Evolutionary conservation across 306 rosid species (phyloP), one percentile per base, ranked within the genome.

Genomic region (Cucurbita pepo): DNA sequence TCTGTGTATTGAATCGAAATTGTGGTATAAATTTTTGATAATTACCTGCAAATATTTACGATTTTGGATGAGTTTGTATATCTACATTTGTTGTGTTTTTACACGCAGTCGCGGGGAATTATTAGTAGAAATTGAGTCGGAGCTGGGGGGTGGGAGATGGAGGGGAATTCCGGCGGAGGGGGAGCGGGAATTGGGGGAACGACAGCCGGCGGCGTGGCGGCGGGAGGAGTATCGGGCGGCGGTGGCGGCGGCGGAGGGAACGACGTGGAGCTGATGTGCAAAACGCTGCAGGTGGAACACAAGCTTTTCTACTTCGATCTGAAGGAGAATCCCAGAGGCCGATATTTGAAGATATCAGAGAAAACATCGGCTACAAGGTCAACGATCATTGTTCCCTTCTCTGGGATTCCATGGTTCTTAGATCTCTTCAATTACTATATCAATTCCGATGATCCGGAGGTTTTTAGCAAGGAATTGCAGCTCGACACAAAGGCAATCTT

Each of bases 301-400:
- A 95, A 95, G 82, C 88, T 95, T 4, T 95, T 95, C 74, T 95
- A 95, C 96, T 95, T 95, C 84, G 99, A 95, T 87, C 97, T 95
- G 69, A 95, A 95, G 84, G 99, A 95, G 85, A 95, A 95, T 61
- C 99, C 97, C 71, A 93, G 99, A 9, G 99, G 99, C 21, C 95
- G 97, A 2, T 95, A 95, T 75, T 91, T 95, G 38, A 95, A 95
- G 79, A 91, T 95, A 45, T 95, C 99, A 0, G 99, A 95, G 91
- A 95, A 95, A 83, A 95, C 99, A 6, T 91, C 99, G 2, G 96
- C 97, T 45, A 95, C 99, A 21, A 82, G 99, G 89, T 95, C 99
- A 72, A 95, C 99, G 78, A 95, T 95, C 84, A 95, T 95, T 76
- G 96, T 95, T 40, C 99, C 99, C 11, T 88, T 83, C 77, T 89